Conservation (phyloP, 768 basidiomycete genomes). For the Hydnomerulius pinastri region DNA sequence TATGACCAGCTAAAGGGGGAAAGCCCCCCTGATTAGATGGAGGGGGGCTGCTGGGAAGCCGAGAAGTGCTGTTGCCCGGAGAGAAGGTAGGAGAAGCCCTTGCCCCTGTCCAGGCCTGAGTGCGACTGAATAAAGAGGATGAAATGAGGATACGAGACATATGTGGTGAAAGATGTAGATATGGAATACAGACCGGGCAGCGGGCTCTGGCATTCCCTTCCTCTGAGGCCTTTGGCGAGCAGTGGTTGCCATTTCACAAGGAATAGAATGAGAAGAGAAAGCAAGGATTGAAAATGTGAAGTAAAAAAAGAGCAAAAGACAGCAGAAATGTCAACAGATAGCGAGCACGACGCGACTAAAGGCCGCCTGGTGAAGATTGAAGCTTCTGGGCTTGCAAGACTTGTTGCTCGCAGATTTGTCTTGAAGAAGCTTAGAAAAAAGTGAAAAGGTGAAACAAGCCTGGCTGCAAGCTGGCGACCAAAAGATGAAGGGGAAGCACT, state of each 20-base stretch:
- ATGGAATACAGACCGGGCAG: slow-evolving; percentile 47
- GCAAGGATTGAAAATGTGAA: slow-evolving; percentile 31
- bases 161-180: slow-evolving; percentile 15
- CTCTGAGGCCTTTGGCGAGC: slow-evolving; percentile 63
- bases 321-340: slow-evolving; percentile 39
- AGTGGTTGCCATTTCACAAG: slow-evolving; percentile 57
- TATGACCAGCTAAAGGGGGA: slow-evolving; percentile 44
- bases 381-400: slow-evolving; percentile 20
- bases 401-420: slow-evolving; percentile 20
- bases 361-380: slow-evolving; percentile 23
- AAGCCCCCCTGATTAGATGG: slow-evolving; percentile 38
- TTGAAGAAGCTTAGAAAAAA: slow-evolving; percentile 14
- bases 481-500: slow-evolving; percentile 25
- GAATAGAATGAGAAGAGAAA: slow-evolving; percentile 24
- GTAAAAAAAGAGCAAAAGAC: slow-evolving; percentile 28
- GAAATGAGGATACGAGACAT: slow-evolving; percentile 11
- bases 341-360: slow-evolving; percentile 35
- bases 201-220: slow-evolving; percentile 61
- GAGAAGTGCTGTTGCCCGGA: slow-evolving; percentile 42
- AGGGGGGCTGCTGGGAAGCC: slow-evolving; percentile 44
- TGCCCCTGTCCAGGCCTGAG: slow-evolving; percentile 65
- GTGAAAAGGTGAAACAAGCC: slow-evolving; percentile 17
- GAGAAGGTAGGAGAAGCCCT: slow-evolving; percentile 75
- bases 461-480: slow-evolving; percentile 27
- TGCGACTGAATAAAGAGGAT: slow-evolving; percentile 33